Percentiles rank a stretch among this genome's conserved stretches.
Evolutionary conservation across 2,329 filamentous ascomycete species (phyloP).

Genomic region (Amauroascus niger): DNA sequence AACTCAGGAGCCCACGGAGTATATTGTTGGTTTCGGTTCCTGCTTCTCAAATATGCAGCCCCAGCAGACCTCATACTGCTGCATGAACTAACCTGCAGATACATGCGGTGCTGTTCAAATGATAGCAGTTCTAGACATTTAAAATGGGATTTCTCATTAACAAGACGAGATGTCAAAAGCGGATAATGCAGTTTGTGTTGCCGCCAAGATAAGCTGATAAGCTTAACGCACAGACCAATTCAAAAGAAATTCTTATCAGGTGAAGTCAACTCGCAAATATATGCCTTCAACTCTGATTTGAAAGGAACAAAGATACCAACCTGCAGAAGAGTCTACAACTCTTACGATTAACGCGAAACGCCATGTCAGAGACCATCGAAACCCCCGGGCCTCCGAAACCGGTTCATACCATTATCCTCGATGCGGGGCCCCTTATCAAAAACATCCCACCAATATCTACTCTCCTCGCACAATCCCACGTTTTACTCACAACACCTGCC

Average conservation of each 20-base stretch:
- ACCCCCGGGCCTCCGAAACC: constrained; percentile 45
- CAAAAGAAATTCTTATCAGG: constrained; percentile 12
- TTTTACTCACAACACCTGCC: constrained; percentile 71
- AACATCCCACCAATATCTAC: constrained; percentile 81
- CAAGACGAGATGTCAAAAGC: not conserved
- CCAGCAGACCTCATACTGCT: too few species aligned
- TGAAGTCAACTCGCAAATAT: not conserved
- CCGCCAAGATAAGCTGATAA: constrained; percentile 36
- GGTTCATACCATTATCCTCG: constrained; percentile 74
- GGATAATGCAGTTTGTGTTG: not conserved
- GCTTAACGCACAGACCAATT: constrained; percentile 17
- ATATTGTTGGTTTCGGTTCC: too few species aligned
- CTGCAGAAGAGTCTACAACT: not conserved
- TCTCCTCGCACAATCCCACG: constrained; percentile 65
- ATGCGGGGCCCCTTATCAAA: constrained; percentile 86
- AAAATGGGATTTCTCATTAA: not conserved
- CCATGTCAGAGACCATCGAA: constrained; percentile 21
- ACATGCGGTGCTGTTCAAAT: too few species aligned
- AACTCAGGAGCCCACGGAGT: too few species aligned
- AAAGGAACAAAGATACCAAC: not conserved
- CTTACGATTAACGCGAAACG: not conserved
- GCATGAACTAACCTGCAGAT: too few species aligned
- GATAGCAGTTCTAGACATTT: too few species aligned
- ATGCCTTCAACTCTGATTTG: not conserved
- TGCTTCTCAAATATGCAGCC: too few species aligned